These are phyloP conservation scores for Strobilomyces dryophilus DNA, from an alignment of 768 basidiomycete genomes.

Conservation along the genomic window DNA sequence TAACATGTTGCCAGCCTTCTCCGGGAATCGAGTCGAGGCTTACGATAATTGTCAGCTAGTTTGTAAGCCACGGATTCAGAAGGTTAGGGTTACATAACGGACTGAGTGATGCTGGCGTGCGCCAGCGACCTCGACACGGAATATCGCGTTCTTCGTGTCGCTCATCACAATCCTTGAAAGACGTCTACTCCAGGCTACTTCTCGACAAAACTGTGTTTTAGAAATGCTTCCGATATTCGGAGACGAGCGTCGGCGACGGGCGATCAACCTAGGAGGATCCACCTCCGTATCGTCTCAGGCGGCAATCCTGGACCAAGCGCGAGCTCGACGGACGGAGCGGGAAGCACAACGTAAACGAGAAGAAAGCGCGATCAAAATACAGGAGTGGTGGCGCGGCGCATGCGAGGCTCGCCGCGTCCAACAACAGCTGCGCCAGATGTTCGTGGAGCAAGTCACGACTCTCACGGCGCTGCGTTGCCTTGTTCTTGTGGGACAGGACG, in stretches of 20 bases:
- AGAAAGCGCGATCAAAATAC: constrained; percentile 59
- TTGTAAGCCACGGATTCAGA: too few species aligned
- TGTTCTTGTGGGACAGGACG: constrained; percentile 51
- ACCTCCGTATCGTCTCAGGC: constrained; percentile 47
- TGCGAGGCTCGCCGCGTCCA: constrained; percentile 39
- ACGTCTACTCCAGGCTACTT: not conserved
- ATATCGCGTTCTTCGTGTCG: not conserved
- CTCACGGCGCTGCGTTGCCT: constrained; percentile 61
- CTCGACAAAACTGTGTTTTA: not conserved
- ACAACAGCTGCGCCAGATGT: constrained; percentile 42
- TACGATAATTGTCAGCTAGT: too few species aligned
- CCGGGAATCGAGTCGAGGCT: too few species aligned
- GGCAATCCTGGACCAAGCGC: constrained; percentile 60
- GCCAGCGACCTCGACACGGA: not conserved
- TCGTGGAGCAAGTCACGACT: constrained; percentile 49
- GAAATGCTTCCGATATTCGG: constrained; percentile 45
- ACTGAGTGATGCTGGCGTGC: not conserved
- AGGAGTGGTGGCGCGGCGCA: constrained; percentile 66
- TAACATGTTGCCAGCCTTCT: too few species aligned
- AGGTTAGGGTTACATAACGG: constrained; percentile 20
- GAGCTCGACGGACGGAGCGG: constrained; percentile 55
- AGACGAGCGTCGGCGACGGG: constrained; percentile 48
- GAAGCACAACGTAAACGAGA: constrained; percentile 48
- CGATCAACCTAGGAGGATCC: constrained; percentile 75
- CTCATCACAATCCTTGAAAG: not conserved